phyloP scores from a whole-genome alignment of 106 monocot genomes.

The Hemerocallis citrina region DNA sequence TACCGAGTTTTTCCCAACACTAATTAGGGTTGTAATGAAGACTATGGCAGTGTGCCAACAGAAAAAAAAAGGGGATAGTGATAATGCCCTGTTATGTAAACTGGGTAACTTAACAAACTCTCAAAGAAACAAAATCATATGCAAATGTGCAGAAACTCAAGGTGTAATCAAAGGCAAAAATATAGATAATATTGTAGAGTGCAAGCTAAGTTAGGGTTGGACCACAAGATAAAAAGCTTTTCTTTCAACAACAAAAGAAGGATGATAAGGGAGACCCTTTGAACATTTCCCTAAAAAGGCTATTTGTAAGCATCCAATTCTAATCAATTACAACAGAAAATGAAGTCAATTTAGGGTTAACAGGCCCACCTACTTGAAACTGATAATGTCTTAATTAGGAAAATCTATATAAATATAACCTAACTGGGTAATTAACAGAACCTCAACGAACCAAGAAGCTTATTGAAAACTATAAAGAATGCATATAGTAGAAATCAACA shows the following conservation, averaged over 20 bases:
- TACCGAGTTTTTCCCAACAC: too few relatives aligned
- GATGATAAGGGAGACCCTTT: conserved; percentile 5
- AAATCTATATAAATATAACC: background rate
- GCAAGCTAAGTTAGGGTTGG: conserved; percentile 5
- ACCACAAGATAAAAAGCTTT: conserved; percentile 13
- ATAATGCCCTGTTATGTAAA: too few relatives aligned
- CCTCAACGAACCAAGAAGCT: background rate
- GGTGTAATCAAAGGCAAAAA: too few relatives aligned
- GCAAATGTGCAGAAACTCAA: too few relatives aligned
- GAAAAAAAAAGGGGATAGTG: too few relatives aligned
- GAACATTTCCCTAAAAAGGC: conserved; percentile 12
- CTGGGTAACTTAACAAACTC: too few relatives aligned
- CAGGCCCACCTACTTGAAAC: background rate
- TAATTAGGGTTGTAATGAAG: too few relatives aligned
- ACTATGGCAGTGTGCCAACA: too few relatives aligned
- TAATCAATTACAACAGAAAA: background rate
- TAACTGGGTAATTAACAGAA: background rate
- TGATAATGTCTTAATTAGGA: background rate
- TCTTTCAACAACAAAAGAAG: conserved; percentile 12
- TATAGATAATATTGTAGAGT: too few relatives aligned
- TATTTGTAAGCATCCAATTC: conserved; percentile 8
- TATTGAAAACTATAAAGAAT: background rate
- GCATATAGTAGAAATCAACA: background rate
- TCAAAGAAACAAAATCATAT: too few relatives aligned
- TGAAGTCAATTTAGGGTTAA: background rate